Conservation (phyloP, 306 rosid genomes). For the Cicer chorassanicum region DNA sequence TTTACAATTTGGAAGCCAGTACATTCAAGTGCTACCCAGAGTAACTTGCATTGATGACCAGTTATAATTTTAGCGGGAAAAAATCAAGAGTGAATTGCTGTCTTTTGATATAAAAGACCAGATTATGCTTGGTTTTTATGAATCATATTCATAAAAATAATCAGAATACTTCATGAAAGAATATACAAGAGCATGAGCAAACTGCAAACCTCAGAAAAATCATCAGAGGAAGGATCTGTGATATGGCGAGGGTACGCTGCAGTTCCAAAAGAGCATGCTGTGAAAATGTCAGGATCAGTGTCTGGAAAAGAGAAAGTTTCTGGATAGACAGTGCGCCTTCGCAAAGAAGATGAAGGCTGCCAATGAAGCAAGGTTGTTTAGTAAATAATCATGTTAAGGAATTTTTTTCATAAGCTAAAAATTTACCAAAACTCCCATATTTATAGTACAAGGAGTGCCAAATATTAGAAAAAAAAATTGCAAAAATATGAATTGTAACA, state of each 20-base stretch:
- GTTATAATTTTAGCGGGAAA: not conserved
- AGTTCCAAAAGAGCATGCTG: slow-evolving; percentile 52
- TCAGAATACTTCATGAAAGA: slow-evolving; percentile 8
- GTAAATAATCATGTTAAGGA: not conserved
- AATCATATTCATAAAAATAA: not conserved
- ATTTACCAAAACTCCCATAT: not conserved
- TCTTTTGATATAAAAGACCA: not conserved
- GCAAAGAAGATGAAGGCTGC: slow-evolving; percentile 74
- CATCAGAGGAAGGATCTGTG: slow-evolving; percentile 74
- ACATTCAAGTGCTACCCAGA: slow-evolving; percentile 19
- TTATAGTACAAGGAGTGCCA: not conserved
- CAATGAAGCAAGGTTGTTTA: slow-evolving; percentile 35
- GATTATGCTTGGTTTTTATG: not conserved
- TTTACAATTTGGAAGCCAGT: slow-evolving; percentile 1
- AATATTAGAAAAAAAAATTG: not conserved
- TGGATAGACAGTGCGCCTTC: slow-evolving; percentile 67
- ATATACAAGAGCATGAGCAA: slow-evolving; percentile 33
- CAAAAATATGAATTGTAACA: not conserved
- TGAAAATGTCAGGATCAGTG: slow-evolving; percentile 62
- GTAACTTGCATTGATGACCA: not conserved
- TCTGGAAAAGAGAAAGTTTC: slow-evolving; percentile 65
- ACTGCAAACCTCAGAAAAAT: slow-evolving; percentile 82
- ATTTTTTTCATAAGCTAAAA: not conserved
- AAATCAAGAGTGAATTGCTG: not conserved
- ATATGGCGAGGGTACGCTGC: slow-evolving; percentile 62